Evolutionary conservation across 345 rosid genomes (phyloP).

Genomic region (Rhodamnia argentea): DNA sequence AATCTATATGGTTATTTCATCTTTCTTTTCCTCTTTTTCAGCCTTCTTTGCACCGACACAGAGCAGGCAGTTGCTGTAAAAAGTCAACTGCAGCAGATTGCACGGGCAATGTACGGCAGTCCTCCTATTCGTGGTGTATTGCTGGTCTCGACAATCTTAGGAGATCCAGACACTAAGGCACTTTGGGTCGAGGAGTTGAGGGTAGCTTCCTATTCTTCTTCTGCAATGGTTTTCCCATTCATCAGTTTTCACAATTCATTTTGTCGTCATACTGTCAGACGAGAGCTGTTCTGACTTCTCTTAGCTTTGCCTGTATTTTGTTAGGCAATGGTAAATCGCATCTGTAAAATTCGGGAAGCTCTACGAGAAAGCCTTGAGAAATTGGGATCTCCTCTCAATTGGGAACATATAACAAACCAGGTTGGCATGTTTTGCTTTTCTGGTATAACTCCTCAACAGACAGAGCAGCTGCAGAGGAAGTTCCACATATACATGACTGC

Average conservation of each 20-base stretch:
- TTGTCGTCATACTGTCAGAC: neutral
- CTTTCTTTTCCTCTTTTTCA: slow-evolving; percentile 7
- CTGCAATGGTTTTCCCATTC: neutral
- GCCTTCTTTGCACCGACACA: slow-evolving; percentile 74
- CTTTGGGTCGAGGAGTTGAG: slow-evolving; percentile 87
- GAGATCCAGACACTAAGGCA: slow-evolving; percentile 64
- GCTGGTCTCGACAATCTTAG: slow-evolving; percentile 70
- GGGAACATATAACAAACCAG: slow-evolving; percentile 95
- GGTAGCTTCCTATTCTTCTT: slow-evolving; percentile 30
- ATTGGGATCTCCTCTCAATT: slow-evolving; percentile 62
- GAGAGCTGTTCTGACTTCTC: neutral
- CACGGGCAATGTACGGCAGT: slow-evolving; percentile 95
- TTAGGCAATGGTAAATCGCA: slow-evolving; percentile 88
- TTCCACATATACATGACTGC: slow-evolving; percentile 88
- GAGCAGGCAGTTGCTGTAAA: slow-evolving; percentile 74
- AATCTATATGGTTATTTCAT: neutral
- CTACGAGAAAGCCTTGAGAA: slow-evolving; percentile 74
- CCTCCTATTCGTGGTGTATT: slow-evolving; percentile 92
- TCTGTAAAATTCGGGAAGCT: slow-evolving; percentile 70
- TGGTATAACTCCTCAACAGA: slow-evolving; percentile 82
- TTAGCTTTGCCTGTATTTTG: neutral
- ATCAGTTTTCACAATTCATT: neutral
- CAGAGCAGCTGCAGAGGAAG: slow-evolving; percentile 65
- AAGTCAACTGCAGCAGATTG: slow-evolving; percentile 94
- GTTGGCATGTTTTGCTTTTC: slow-evolving; percentile 98